Evolutionary conservation across 805 yeast species (phyloP), one percentile per base, ranked within the genome.

Genomic region (Ogataea polymorpha): DNA sequence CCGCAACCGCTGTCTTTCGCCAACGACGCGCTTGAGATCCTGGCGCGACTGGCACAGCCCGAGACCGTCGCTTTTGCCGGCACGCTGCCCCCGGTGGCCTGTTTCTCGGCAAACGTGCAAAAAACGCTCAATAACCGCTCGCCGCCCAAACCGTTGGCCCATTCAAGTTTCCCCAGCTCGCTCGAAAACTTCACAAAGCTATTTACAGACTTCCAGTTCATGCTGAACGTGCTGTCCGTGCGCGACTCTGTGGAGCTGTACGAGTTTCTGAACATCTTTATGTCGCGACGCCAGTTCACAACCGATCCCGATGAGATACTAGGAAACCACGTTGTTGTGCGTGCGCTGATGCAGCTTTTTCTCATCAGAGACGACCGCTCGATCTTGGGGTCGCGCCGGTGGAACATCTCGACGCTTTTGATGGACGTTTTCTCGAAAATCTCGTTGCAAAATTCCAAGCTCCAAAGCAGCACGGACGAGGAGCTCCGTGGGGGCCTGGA

Each of bases 301-400:
- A 32, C 40, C 23, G 59, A 54, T 26, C 46, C 45, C 0, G 61
- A 58, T 49, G 66, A 61, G 34, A 50, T 62, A 5, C 25, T 54
- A n/a, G 66, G 66, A 0, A 51, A 61, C 31, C 72, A 70, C 47
- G 74, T 72, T 6, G 57, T 85, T n/a, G 71, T 82, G 1, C 69
- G 90, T 44, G 84, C 85, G 2, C 51, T 80, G 9, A 72, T 80
- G 50, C 86, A 82, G 40, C 62, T 82, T 16, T 79, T 74, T 51
- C 62, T 82, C 17, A 66, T 83, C 7, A 65, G 87, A 45, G 86
- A 82, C 53, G 80, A 82, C 56, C 72, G 71, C 39, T 65, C 79
- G 1, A 65, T 85, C 2, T 50, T 80, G 17, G 90, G 89, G 0
- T 66, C 66, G 34, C 30, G 51, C 1, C 45, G 44, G 20, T 68